Evolutionary conservation across 805 yeast genomes (phyloP), one percentile per base, ranked within the genome.

Genomic region (Yamadazyma sp.): DNA sequence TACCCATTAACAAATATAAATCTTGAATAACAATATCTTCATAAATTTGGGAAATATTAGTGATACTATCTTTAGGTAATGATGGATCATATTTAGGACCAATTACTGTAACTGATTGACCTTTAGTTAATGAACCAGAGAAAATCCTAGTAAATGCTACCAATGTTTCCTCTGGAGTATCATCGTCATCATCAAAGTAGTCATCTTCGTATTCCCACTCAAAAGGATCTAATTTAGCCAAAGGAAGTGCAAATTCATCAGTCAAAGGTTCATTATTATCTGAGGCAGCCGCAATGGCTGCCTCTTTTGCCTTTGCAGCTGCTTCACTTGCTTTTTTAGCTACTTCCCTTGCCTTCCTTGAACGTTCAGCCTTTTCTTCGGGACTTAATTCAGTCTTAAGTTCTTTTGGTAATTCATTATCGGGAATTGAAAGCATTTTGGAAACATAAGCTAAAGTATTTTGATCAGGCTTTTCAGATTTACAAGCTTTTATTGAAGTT

Each of bases 81-180:
- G 62, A 35, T 0, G 96, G 94, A 52, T 84, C 82, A 55, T 81
- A 91, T 50, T 86, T 83, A 2, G 99, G 98, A 1, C 93, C 94
- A 16, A 91, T 64, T 5, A 89, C 81, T 3, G 81, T 69, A 9
- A 93, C 63, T 33, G 74, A 75, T 50, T 86, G 87, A 0, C 97
- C 97, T 16, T 76, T 75, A 19, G 69, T 60, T 21, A 93, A 59
- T 0, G 87, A 75, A 3, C 99, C 99, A 42, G 95, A 81, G 53
- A 82, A 93, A 0, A 93, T 73, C 51, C 99, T 75, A 0, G 96
- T 80, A 56, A 91, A 86, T 0, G 95, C 98, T 44, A 93, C 76
- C 39, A 91, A 60, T 1, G 78, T 83, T 50, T 89, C 96, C 23
- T 58, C 65, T 17, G 64, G 69, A 4, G 62, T 74, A 17, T 65